These are phyloP conservation scores for Aspergillus asperescens DNA, from an alignment of 495 filamentous ascomycete genomes.

Conservation along the genomic window DNA sequence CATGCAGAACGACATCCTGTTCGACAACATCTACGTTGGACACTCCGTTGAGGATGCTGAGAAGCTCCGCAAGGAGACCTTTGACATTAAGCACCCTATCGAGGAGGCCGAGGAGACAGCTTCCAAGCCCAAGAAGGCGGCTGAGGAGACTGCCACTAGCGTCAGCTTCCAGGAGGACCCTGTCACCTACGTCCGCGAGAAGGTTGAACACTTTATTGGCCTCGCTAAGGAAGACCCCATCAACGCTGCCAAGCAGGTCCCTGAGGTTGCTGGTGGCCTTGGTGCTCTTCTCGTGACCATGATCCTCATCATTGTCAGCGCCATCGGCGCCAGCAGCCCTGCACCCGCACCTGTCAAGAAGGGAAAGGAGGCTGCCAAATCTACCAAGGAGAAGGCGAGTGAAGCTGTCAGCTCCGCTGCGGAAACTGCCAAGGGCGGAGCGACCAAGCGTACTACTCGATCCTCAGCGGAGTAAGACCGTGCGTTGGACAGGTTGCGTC, in stretches of 20 bases:
- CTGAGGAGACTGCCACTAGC: constrained; percentile 61
- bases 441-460: constrained; percentile 60
- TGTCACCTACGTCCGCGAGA: constrained; percentile 81
- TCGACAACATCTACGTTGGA: constrained; percentile 99
- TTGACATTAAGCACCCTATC: constrained; percentile 81
- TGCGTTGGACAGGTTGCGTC: neutral
- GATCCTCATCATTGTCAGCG: constrained; percentile 60
- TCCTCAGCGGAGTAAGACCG: constrained; percentile 46
- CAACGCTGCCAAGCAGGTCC: constrained; percentile 83
- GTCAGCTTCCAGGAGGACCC: constrained; percentile 93
- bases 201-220: constrained; percentile 80
- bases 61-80: constrained; percentile 86
- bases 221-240: constrained; percentile 84
- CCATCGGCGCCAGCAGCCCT: constrained; percentile 48
- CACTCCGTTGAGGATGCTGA: constrained; percentile 93
- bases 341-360: constrained; percentile 55
- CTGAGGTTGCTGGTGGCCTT: constrained; percentile 81
- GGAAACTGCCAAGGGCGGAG: constrained; percentile 60
- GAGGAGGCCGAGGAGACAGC: constrained; percentile 82
- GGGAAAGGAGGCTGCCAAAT: constrained; percentile 65
- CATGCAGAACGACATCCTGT: constrained; percentile 98
- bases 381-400: constrained; percentile 74
- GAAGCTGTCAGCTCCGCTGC: constrained; percentile 61
- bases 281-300: constrained; percentile 63
- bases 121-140: constrained; percentile 71